phyloP scores from a whole-genome alignment of 805 yeast species.

The Candida peoriensis region DNA sequence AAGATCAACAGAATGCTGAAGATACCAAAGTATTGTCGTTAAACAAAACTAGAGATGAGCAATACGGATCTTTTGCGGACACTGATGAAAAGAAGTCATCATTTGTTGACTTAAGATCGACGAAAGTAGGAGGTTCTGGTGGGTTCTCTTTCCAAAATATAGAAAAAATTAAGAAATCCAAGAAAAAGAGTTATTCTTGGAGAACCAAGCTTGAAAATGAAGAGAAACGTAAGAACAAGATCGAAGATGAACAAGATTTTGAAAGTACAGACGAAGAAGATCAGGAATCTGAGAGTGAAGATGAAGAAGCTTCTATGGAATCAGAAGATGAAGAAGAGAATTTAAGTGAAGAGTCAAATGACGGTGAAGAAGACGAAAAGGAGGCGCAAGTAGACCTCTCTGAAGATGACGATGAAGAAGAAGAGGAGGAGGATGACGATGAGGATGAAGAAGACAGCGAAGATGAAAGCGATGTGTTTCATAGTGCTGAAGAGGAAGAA shows the following conservation, averaged over 20 bases:
- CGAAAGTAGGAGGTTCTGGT: slow-evolving; percentile 54
- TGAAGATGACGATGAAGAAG: slow-evolving; percentile 17
- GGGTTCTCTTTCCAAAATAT: slow-evolving; percentile 67
- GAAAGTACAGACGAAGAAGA: slow-evolving; percentile 29
- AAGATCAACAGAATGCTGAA: slow-evolving; percentile 27
- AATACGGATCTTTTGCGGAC: slow-evolving; percentile 20
- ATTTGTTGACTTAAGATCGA: slow-evolving; percentile 71
- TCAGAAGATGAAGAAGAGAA: slow-evolving; percentile 25
- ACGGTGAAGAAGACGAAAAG: slow-evolving; percentile 16
- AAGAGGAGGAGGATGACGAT: slow-evolving; percentile 26
- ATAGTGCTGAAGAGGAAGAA: slow-evolving; percentile 26
- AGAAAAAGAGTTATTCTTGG: slow-evolving; percentile 71
- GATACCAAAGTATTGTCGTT: slow-evolving; percentile 10
- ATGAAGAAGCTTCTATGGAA: slow-evolving; percentile 2
- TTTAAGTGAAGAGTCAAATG: slow-evolving; percentile 9
- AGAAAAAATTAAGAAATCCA: slow-evolving; percentile 38
- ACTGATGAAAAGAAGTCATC: slow-evolving; percentile 26
- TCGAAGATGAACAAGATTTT: slow-evolving; percentile 63
- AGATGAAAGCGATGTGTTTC: slow-evolving; percentile 30
- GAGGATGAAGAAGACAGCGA: slow-evolving; percentile 30
- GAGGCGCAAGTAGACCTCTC: slow-evolving; percentile 25
- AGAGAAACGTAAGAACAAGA: slow-evolving; percentile 37
- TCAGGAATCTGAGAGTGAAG: slow-evolving; percentile 7
- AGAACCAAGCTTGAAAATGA: slow-evolving; percentile 46
- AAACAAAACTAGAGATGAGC: slow-evolving; percentile 20